A percentile compares a stretch with the other conserved stretches of the same genome.
Conservation (phyloP, 2,329 filamentous ascomycete genomes). For the Fusarium goolgardi region DNA sequence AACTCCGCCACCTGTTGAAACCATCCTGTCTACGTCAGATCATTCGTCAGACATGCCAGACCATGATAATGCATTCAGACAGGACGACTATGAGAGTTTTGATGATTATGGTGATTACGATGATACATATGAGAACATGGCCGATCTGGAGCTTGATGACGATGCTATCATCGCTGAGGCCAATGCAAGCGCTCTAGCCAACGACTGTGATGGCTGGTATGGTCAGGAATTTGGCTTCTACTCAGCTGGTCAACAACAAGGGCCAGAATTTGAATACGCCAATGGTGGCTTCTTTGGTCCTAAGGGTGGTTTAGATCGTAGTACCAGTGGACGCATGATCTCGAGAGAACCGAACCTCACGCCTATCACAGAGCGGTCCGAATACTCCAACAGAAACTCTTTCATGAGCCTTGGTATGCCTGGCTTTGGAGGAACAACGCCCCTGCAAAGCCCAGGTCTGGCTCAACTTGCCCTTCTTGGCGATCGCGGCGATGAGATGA, state of each 20-base stretch:
- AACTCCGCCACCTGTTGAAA: slow-evolving; percentile 54
- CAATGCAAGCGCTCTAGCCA: slow-evolving; percentile 91
- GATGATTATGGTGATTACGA: slow-evolving; percentile 57
- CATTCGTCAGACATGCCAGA: slow-evolving; percentile 28
- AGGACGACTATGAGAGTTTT: slow-evolving; percentile 62
- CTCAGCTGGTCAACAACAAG: slow-evolving; percentile 63
- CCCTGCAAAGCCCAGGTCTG: slow-evolving; percentile 76
- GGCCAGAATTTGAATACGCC: slow-evolving; percentile 68
- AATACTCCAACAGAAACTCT: slow-evolving; percentile 95
- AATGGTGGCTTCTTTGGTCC: slow-evolving; percentile 92
- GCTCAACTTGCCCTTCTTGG: slow-evolving; percentile 78
- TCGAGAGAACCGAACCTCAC: slow-evolving; percentile 92
- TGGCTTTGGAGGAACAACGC: slow-evolving; percentile 57
- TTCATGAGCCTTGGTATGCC: slow-evolving; percentile 75
- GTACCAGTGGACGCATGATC: slow-evolving; percentile 77
- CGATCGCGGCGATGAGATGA: slow-evolving; percentile 72
- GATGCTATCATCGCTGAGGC: slow-evolving; percentile 94
- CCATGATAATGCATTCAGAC: slow-evolving; percentile 26
- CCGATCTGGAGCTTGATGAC: slow-evolving; percentile 79
- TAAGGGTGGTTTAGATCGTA: slow-evolving; percentile 73
- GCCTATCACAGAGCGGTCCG: slow-evolving; percentile 94
- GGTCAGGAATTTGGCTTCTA: slow-evolving; percentile 98
- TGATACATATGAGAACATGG: slow-evolving; percentile 69
- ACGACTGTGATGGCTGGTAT: slow-evolving; percentile 93
- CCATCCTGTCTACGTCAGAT: slow-evolving; percentile 22